Evolutionary conservation across 257 asterid genomes (phyloP).

Genomic region (Petunia secreta): DNA sequence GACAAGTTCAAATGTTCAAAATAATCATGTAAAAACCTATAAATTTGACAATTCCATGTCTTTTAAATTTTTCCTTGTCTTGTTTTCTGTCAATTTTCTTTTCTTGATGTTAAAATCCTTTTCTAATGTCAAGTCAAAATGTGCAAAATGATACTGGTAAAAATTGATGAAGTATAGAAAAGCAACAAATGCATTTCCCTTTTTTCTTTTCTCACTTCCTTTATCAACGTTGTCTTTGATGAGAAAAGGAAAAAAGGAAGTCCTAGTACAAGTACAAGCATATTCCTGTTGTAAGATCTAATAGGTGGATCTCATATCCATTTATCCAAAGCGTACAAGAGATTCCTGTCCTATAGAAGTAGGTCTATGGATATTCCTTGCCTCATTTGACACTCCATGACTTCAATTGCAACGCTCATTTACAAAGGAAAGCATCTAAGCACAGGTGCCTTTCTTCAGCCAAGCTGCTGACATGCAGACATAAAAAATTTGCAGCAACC

Average conservation of each 20-base stretch:
- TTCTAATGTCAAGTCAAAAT: background rate
- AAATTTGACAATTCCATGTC: background rate
- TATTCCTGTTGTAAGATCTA: background rate
- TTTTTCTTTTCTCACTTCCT: background rate
- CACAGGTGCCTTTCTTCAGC: constrained; percentile 28
- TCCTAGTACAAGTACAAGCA: background rate
- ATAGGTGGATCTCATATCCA: background rate
- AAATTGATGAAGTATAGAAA: too few species aligned
- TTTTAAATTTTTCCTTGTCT: background rate
- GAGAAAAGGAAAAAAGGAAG: background rate
- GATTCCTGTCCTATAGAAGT: background rate
- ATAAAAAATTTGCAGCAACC: constrained; percentile 10
- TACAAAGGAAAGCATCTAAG: constrained; percentile 56
- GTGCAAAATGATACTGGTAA: background rate
- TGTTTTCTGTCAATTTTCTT: background rate
- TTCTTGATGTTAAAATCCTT: background rate
- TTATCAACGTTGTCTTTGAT: background rate
- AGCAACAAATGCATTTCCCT: background rate
- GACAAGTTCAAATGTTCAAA: background rate
- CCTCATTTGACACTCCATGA: constrained; percentile 44
- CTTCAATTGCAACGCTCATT: constrained; percentile 25
- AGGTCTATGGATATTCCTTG: constrained; percentile 37
- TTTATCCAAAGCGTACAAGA: background rate
- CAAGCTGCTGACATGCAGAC: constrained; percentile 21
- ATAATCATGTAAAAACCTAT: background rate